Percentiles rank a stretch among this genome's conserved stretches.
These are phyloP conservation scores for Discostella stelligeroides DNA, from an alignment of 108 stramenopile species.

Conservation along the genomic window DNA sequence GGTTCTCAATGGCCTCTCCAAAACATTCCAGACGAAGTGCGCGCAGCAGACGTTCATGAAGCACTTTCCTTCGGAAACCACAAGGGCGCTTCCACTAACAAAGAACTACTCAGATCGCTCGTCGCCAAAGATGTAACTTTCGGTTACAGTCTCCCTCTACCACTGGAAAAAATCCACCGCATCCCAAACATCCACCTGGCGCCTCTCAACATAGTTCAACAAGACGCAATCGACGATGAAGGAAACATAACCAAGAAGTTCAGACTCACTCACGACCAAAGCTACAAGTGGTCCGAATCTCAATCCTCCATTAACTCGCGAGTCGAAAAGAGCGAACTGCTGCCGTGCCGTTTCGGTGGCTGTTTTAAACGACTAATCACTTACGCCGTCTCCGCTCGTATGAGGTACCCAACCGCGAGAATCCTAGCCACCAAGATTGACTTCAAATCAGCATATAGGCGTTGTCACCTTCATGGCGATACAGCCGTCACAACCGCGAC, in stretches of 20 bases:
- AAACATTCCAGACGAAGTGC: too few species aligned
- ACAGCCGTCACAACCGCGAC: not conserved
- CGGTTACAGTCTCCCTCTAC: too few species aligned
- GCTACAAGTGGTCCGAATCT: not conserved
- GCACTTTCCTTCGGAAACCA: too few species aligned
- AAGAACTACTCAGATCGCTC: too few species aligned
- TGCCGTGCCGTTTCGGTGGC: not conserved
- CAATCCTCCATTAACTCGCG: not conserved
- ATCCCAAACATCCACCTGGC: not conserved
- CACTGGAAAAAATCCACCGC: too few species aligned
- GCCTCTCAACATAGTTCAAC: too few species aligned
- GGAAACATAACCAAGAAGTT: not conserved
- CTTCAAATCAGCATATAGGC: not conserved
- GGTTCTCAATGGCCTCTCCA: too few species aligned
- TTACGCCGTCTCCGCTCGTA: not conserved
- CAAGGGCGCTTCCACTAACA: too few species aligned
- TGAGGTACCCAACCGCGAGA: not conserved
- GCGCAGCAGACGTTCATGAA: too few species aligned
- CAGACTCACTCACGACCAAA: slow-evolving; percentile 3
- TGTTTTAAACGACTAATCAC: not conserved
- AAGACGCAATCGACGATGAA: not conserved
- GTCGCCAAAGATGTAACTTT: too few species aligned
- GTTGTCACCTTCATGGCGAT: not conserved
- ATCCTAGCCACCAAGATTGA: not conserved
- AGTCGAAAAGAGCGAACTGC: not conserved